A percentile compares a stretch with the other conserved stretches of the same genome.
Conservation (phyloP, 331 rosid genomes). For the Quercus tomentella region DNA sequence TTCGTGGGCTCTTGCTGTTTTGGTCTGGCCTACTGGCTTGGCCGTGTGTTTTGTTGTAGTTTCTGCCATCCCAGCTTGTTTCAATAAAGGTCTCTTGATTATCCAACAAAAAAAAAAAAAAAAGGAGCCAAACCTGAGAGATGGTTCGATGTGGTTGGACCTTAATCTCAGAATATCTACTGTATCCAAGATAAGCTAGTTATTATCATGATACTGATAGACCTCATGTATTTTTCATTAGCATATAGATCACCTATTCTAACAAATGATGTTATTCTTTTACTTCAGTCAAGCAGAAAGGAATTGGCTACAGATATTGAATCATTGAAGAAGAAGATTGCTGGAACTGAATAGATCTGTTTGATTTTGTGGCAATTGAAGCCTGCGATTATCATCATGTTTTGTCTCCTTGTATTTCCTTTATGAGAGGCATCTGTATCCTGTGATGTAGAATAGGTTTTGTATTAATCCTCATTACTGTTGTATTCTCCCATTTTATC, state of each 20-base stretch:
- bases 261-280: conserved; percentile 1
- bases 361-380: conserved; percentile 10
- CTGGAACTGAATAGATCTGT: conserved; percentile 70
- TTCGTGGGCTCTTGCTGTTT: no score
- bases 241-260: neutral
- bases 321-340: conserved; percentile 69
- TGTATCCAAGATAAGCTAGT: neutral
- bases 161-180: neutral
- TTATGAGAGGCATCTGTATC: conserved; percentile 53
- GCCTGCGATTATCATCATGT: conserved; percentile 27
- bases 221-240: neutral
- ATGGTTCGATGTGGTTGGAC: neutral
- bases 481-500: conserved; percentile 27
- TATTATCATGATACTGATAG: neutral
- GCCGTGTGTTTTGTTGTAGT: no score
- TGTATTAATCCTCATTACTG: conserved; percentile 26
- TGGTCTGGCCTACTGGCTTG: no score
- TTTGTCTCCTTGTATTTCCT: conserved; percentile 29
- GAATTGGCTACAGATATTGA: conserved; percentile 90
- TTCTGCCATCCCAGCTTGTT: no score
- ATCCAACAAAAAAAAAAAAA: no score
- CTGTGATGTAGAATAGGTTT: conserved; percentile 47
- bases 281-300: conserved; percentile 76
- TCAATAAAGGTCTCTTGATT: no score
- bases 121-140: no score